These are phyloP conservation scores for Sugiyamaella chiloensis DNA, from an alignment of 805 yeast species.

Conservation along the genomic window DNA sequence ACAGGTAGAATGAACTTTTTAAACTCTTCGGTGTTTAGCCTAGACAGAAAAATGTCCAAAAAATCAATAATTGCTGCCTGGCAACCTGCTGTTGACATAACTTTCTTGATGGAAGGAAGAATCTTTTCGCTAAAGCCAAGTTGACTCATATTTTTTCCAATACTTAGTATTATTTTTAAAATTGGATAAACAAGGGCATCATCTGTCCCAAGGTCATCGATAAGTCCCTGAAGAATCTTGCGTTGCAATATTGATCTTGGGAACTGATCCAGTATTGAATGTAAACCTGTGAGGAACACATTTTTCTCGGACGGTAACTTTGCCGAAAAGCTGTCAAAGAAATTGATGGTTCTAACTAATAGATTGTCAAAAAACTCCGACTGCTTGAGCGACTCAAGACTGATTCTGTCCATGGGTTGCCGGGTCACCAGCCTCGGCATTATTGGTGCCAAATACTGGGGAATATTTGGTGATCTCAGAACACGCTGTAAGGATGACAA, in stretches of 20 bases:
- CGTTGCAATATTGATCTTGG: constrained; percentile 57
- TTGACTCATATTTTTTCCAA: constrained; percentile 67
- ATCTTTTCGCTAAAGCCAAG: constrained; percentile 73
- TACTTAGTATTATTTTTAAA: constrained; percentile 53
- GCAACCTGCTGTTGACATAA: constrained; percentile 40
- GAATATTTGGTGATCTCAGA: constrained; percentile 52
- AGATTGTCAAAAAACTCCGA: constrained; percentile 80
- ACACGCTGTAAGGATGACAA: constrained; percentile 34
- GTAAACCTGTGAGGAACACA: constrained; percentile 64
- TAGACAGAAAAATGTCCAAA: constrained; percentile 44
- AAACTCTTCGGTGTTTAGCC: constrained; percentile 53
- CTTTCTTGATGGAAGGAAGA: constrained; percentile 42
- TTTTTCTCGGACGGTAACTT: constrained; percentile 64
- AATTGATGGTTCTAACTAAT: constrained; percentile 72
- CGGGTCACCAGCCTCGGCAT: constrained; percentile 55
- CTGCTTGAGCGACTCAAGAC: constrained; percentile 65
- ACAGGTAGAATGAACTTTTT: constrained; percentile 46
- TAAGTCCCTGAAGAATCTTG: constrained; percentile 70
- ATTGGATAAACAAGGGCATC: constrained; percentile 44
- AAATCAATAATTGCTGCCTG: constrained; percentile 48
- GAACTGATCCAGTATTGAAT: constrained; percentile 51
- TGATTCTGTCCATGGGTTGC: constrained; percentile 53
- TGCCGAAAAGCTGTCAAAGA: constrained; percentile 79
- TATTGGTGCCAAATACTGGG: constrained; percentile 49
- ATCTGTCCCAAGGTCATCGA: constrained; percentile 46